Percentiles rank a stretch among this genome's conserved stretches.
Conservation (phyloP, 2,329 filamentous ascomycete genomes). For the Ophiocordyceps australis region DNA sequence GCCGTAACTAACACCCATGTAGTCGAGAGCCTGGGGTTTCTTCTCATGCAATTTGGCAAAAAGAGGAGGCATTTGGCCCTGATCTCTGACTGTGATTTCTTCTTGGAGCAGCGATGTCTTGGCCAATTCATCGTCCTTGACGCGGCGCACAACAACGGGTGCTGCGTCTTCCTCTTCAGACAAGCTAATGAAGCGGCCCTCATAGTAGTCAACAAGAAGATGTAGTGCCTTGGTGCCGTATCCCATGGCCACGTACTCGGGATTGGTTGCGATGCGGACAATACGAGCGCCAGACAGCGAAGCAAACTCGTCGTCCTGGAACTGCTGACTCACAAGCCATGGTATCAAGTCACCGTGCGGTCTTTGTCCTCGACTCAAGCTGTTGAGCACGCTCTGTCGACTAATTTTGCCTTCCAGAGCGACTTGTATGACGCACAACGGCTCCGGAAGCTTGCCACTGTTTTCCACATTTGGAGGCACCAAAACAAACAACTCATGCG, state of each 20-base stretch:
- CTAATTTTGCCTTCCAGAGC: slow-evolving; percentile 91
- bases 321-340: slow-evolving; percentile 95
- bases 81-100: slow-evolving; percentile 78
- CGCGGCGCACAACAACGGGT: slow-evolving; percentile 52
- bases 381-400: slow-evolving; percentile 77
- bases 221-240: slow-evolving; percentile 82
- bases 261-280: slow-evolving; percentile 90
- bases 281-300: slow-evolving; percentile 80
- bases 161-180: slow-evolving; percentile 47
- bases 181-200: slow-evolving; percentile 75
- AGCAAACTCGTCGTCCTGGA: slow-evolving; percentile 94
- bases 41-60: slow-evolving; percentile 79
- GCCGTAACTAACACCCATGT: slow-evolving; percentile 89
- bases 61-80: slow-evolving; percentile 78
- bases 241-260: slow-evolving; percentile 81
- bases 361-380: slow-evolving; percentile 72
- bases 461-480: slow-evolving; percentile 70
- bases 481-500: slow-evolving; percentile 89
- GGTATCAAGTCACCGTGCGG: slow-evolving; percentile 89
- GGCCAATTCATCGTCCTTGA: slow-evolving; percentile 68
- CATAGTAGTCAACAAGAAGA: slow-evolving; percentile 81
- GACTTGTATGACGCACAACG: slow-evolving; percentile 86
- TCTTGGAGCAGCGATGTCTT: slow-evolving; percentile 64
- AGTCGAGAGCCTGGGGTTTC: slow-evolving; percentile 66
- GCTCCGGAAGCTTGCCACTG: slow-evolving; percentile 68